A percentile compares a stretch with the other conserved stretches of the same genome.
phyloP scores from a whole-genome alignment of 2,329 filamentous ascomycete species.

The Niveomyces coronatus region DNA sequence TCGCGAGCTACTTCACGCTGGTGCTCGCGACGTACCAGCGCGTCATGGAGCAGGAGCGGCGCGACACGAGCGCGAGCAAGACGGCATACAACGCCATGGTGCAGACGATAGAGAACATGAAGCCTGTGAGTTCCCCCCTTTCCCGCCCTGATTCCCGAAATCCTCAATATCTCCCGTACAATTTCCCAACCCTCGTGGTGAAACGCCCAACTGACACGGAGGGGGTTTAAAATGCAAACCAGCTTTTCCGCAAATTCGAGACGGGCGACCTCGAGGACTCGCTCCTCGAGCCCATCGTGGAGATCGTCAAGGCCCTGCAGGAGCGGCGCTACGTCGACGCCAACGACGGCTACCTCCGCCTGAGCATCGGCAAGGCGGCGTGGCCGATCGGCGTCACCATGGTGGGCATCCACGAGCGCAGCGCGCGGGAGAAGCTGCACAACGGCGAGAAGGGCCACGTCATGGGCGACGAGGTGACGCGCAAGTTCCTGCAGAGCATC shows the following conservation, averaged over 20 bases:
- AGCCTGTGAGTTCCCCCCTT: conserved; percentile 44
- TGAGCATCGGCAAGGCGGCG: conserved; percentile 92
- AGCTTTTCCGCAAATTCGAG: conserved; percentile 83
- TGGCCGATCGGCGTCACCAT: conserved; percentile 99
- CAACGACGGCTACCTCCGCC: conserved; percentile 84
- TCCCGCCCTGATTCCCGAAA: too few species aligned
- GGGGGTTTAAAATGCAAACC: not conserved
- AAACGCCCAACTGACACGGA: too few species aligned
- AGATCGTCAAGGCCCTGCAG: conserved; percentile 87
- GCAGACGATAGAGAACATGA: conserved; percentile 79
- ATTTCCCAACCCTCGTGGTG: too few species aligned
- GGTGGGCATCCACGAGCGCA: conserved; percentile 98
- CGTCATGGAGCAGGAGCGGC: conserved; percentile 57
- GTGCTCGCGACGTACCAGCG: conserved; percentile 80
- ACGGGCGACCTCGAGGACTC: conserved; percentile 67
- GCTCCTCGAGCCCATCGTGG: conserved; percentile 71
- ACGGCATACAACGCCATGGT: conserved; percentile 77
- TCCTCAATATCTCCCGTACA: too few species aligned
- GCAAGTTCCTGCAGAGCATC: conserved; percentile 95
- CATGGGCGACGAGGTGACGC: conserved; percentile 90
- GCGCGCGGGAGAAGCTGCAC: conserved; percentile 89
- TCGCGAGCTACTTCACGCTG: conserved; percentile 94
- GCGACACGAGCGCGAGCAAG: conserved; percentile 65
- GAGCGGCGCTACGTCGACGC: conserved; percentile 88
- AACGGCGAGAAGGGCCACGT: conserved; percentile 84